Base-by-base conservation (phyloP, 345 rosid genomes). In the Hypericum androsaemum region DNA sequence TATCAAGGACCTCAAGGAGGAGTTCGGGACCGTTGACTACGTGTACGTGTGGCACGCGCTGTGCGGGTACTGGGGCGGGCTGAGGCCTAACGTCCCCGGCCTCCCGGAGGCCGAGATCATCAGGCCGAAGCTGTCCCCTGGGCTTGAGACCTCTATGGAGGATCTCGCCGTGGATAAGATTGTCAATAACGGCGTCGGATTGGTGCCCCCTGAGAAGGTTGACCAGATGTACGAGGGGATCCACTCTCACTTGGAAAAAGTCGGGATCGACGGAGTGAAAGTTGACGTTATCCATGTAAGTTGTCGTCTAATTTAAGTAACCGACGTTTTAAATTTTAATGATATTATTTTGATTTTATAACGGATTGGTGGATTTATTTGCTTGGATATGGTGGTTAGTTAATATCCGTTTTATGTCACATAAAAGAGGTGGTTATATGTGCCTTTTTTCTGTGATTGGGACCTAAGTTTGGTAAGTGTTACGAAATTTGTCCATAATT, bases 41-140 rank as follows among this genome's bases (percentile, higher is more conserved):
- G 28, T 46, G 6, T 46, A 46, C 22, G 50, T 46, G 16, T 46
- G 32, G 50, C 50, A 46, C 14, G 50, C 50, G 50, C 50, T 46
- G 12, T 46, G 50, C 12, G 50, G 50, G 50, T 46, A 46, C 22
- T 46, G 50, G 50, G 50, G 50, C 50, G 50, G 50, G 50, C 15
- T 46, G 11, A 15, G 50, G 14, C 50, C 50, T 32, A 13, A 13
- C 22, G 50, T 46, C 8, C 49, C 49, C 4, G 49, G 49, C 12
- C 12, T 46, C 22, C 49, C 49, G 14, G 22, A 46, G 13, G 7
- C 17, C 50, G 14, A n/a, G 7, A 16, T 46, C 10, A 32, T 46
- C 14, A 13, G 5, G 12, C 50, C 50, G 3, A 46, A 46, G 50
- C 22, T 46, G 50, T 46, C 50, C 22, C 15, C 12, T 8, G 50